Evolutionary conservation across 176 grass and related monocot genomes (phyloP), one percentile per base, ranked within the genome.

Genomic region (Triticum urartu): DNA sequence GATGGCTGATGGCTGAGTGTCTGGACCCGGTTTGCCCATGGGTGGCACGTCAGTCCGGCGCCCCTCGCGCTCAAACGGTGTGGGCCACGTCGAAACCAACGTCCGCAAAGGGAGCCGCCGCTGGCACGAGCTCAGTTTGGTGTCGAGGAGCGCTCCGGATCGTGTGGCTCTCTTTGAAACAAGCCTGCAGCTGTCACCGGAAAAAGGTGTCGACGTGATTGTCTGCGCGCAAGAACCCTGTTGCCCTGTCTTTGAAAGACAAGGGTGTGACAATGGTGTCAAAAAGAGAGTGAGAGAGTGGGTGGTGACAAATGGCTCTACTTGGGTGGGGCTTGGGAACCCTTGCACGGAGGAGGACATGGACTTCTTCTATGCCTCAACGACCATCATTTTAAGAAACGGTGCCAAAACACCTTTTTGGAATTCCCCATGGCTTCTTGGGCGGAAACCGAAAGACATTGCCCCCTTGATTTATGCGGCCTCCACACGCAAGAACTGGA

Each of bases 91-190:
- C 4, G 63, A 77, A 32, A 9, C 72, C 17, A 36, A 52, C 87
- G 73, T 67, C 73, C 38, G 81, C 61, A 43, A 22, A 13, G 72
- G 43, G 59, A 30, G 59, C 56, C 56, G 59, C 56, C 56, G 60
- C 43, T 18, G 17, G 79, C 79, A 82, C 30, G 28, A 54, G 80
- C 36, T 21, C 39, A 11, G 42, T 43, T 48, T 22, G 38, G 26
- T 34, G 26, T 72, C 21, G 12, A 11, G 30, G 43, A 52, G 42
- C 33, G 33, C 36, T 52, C 43, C 3, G 69, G 25, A 87, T 82
- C 52, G 3, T 83, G 79, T 77, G 79, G 71, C 17, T 77, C 62
- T 58, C 24, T 69, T 88, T 43, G 5, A 87, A 83, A 68, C 71
- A 33, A 68, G n/a, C 59, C 30, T 9, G 59, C 62, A 3, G 20